Percentiles rank a stretch among this genome's conserved stretches.
These are phyloP conservation scores for Skeletonema tropicum DNA, from an alignment of 108 stramenopile species.

Conservation along the genomic window DNA sequence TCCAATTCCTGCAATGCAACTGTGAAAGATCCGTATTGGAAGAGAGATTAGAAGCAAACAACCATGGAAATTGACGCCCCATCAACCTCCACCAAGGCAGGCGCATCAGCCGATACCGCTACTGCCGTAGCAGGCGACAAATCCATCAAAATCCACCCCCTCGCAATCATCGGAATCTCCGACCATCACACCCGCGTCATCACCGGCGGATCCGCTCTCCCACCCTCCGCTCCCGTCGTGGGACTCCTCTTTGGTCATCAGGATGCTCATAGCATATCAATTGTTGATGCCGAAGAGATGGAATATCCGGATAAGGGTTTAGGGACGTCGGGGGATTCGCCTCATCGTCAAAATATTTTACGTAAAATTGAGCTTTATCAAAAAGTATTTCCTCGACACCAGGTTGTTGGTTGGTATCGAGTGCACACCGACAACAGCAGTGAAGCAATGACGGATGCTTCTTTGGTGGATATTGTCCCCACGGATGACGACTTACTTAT, in stretches of 20 bases:
- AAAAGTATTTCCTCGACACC: slow-evolving; percentile 78
- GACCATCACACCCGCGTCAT: slow-evolving; percentile 86
- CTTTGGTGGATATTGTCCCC: slow-evolving; percentile 26
- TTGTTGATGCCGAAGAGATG: slow-evolving; percentile 46
- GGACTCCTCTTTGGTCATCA: slow-evolving; percentile 42
- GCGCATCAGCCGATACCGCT: background rate
- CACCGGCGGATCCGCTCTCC: slow-evolving; percentile 73
- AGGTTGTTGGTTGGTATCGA: slow-evolving; percentile 86
- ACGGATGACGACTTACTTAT: slow-evolving; percentile 59
- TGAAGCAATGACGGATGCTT: background rate
- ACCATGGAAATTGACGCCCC: slow-evolving; percentile 6
- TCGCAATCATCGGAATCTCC: slow-evolving; percentile 84
- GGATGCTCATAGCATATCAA: background rate
- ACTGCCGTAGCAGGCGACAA: background rate
- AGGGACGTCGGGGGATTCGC: slow-evolving; percentile 51
- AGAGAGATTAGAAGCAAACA: background rate
- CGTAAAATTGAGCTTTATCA: slow-evolving; percentile 75
- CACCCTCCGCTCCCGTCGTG: slow-evolving; percentile 59
- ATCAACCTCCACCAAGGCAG: background rate
- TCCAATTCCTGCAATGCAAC: too few species aligned
- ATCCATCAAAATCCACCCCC: slow-evolving; percentile 46
- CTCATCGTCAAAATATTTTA: slow-evolving; percentile 42
- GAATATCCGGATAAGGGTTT: slow-evolving; percentile 34
- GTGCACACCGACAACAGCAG: slow-evolving; percentile 36
- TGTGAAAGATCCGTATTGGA: too few species aligned